A percentile compares a stretch with the other conserved stretches of the same genome.
Conservation (phyloP, 163 green algal species). For the Scenedesmus sp. region DNA sequence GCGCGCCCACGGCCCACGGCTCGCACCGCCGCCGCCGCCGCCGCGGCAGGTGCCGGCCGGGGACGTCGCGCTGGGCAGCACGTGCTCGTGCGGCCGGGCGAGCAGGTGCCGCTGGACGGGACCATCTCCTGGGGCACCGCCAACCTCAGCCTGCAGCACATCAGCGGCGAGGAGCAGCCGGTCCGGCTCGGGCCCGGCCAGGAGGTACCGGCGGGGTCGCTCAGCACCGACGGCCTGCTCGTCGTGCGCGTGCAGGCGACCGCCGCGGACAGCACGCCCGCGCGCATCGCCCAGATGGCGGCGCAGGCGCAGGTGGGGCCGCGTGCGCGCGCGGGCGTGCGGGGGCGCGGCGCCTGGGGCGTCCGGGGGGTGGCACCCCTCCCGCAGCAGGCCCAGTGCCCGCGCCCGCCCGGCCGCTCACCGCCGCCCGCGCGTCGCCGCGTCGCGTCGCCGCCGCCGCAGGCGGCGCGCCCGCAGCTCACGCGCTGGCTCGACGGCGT, state of each 20-base stretch:
- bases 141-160: slow-evolving; percentile 83
- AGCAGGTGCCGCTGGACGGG: slow-evolving; percentile 85
- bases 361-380: too few species aligned
- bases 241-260: slow-evolving; percentile 68
- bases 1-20: background rate
- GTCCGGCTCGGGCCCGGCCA: slow-evolving; percentile 59
- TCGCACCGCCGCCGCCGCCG: background rate
- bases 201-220: slow-evolving; percentile 72
- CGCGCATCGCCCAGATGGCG: slow-evolving; percentile 88
- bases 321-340: too few species aligned
- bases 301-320: slow-evolving; percentile 73
- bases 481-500: slow-evolving; percentile 82
- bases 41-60: slow-evolving; percentile 15
- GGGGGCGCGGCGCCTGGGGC: too few species aligned
- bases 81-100: slow-evolving; percentile 86
- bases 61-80: slow-evolving; percentile 69
- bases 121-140: slow-evolving; percentile 65
- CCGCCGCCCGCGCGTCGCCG: too few species aligned
- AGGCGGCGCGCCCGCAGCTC: slow-evolving; percentile 76
- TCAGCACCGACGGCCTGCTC: slow-evolving; percentile 85
- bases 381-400: background rate
- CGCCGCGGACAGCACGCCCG: slow-evolving; percentile 82
- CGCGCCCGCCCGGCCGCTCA: background rate
- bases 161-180: slow-evolving; percentile 88
- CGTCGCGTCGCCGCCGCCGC: background rate